Conservation (phyloP, 1,139 yeast species). For the Lizanozyma gosingica region DNA sequence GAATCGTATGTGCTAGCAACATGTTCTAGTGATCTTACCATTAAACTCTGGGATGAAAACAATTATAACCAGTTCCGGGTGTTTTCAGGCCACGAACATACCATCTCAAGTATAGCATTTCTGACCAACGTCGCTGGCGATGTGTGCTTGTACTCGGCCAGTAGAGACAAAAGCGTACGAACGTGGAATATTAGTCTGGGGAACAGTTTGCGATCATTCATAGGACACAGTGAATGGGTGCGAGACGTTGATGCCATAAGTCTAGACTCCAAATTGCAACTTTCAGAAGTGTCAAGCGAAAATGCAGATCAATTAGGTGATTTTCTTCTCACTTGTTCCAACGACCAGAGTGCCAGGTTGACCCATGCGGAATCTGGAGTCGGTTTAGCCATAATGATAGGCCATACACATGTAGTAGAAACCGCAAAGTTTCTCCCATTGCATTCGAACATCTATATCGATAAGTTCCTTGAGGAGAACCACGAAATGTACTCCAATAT, state of each 20-base stretch:
- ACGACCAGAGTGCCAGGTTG: slow-evolving; percentile 69
- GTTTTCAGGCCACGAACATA: slow-evolving; percentile 84
- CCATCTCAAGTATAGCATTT: slow-evolving; percentile 61
- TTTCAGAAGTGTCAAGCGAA: slow-evolving; percentile 2
- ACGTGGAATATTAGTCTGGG: slow-evolving; percentile 75
- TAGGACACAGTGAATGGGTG: slow-evolving; percentile 89
- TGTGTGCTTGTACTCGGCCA: slow-evolving; percentile 50
- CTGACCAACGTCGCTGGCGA: slow-evolving; percentile 28
- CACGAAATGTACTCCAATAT: slow-evolving; percentile 23
- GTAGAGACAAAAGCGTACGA: slow-evolving; percentile 67
- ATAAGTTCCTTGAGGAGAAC: slow-evolving; percentile 33
- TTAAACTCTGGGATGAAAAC: slow-evolving; percentile 60
- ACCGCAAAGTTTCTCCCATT: slow-evolving; percentile 60
- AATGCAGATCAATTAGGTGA: slow-evolving; percentile 36
- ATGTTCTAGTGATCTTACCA: slow-evolving; percentile 66
- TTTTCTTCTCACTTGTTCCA: slow-evolving; percentile 66
- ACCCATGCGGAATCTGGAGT: slow-evolving; percentile 57
- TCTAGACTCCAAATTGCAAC: slow-evolving; percentile 10
- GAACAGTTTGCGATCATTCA: slow-evolving; percentile 53
- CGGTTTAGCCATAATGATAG: slow-evolving; percentile 58
- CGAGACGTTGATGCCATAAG: slow-evolving; percentile 45
- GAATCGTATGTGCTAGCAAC: slow-evolving; percentile 35
- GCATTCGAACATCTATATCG: slow-evolving; percentile 39
- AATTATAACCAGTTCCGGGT: slow-evolving; percentile 52
- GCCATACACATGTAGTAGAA: slow-evolving; percentile 83